Evolutionary conservation across 2,329 filamentous ascomycete genomes (phyloP), one percentile per base, ranked within the genome.

Genomic region (Hypoxylon sp.): DNA sequence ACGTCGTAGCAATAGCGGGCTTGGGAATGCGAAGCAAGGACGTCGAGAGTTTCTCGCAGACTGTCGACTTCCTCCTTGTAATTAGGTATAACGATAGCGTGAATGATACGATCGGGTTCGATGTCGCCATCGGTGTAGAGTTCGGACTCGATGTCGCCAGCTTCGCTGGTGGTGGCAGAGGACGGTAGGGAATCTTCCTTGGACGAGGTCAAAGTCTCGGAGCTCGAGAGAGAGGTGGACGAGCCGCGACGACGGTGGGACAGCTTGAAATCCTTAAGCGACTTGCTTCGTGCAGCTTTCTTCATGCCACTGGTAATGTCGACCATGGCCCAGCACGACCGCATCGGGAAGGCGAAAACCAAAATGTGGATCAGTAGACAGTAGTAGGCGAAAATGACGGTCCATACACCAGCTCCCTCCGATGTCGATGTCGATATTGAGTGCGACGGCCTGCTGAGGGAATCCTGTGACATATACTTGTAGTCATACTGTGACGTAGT

Each of bases 21-120:
- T 68, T 86, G 84, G 0, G 86, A 82, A 71, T 92, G 90, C 28
- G 84, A 89, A 4, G 88, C 88, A 62, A 92, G 77, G 20, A 92
- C 89, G 41, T 88, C 85, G 19, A 92, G 77, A 0, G 90, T 92
- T 72, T 91, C 88, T 65, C 85, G 82, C 48, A 92, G 79, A 0
- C 87, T 90, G 60, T 90, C 87, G 59, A 88, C 79, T 59, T 91
- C 89, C 74, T 92, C 90, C 75, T 90, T 90, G 79, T 92, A 92
- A 72, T 91, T 91, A 17, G 90, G 90, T 44, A 92, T 82, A 66
- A 92, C 81, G 64, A 92, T 90, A 13, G 86, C 87, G 73, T 91
- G 88, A 28, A 90, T 78, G 57, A 90, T 76, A 22, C 79, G 78
- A 41, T 82, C 78, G n/a, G 77, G 72, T 0, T 78, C 75, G 8